phyloP scores from a whole-genome alignment of 2,329 filamentous ascomycete species.

The Penicillium brevicompactum region DNA sequence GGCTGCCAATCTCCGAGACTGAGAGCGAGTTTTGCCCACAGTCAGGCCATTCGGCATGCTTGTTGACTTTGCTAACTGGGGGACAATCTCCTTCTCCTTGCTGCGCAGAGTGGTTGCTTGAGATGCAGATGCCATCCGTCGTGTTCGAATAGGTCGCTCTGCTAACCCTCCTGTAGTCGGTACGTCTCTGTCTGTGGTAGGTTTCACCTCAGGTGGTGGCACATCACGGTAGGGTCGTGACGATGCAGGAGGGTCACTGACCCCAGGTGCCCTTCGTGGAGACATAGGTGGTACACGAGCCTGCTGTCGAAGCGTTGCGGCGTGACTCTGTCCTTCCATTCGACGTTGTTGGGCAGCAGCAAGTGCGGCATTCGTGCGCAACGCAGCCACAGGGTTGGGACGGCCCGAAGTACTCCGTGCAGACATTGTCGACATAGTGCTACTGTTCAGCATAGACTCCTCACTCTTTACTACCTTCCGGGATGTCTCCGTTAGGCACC shows the following conservation, averaged over 20 bases:
- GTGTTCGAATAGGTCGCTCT: conserved; percentile 42
- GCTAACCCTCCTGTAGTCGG: conserved; percentile 36
- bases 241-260: conserved; percentile 25
- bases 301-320: conserved; percentile 50
- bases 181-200: conserved; percentile 5
- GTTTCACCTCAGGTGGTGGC: conserved; percentile 19
- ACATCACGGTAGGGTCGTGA: conserved; percentile 19
- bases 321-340: conserved; percentile 48
- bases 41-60: conserved; percentile 36
- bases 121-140: conserved; percentile 37
- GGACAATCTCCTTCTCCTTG: conserved; percentile 27
- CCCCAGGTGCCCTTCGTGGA: conserved; percentile 28
- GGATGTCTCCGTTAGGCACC: conserved; percentile 34
- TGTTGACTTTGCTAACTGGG: conserved; percentile 34
- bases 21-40: conserved; percentile 46
- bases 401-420: conserved; percentile 30
- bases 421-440: conserved; percentile 30
- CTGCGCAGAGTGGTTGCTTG: conserved; percentile 38
- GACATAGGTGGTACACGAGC: conserved; percentile 38
- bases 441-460: conserved; percentile 30
- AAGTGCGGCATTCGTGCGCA: conserved; percentile 43
- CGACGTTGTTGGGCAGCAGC: conserved; percentile 44
- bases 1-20: conserved; percentile 41
- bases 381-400: conserved; percentile 31
- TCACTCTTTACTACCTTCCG: conserved; percentile 23